Conservation (phyloP, 2,329 filamentous ascomycete species). For the Magnaporthiopsis incrustans region DNA sequence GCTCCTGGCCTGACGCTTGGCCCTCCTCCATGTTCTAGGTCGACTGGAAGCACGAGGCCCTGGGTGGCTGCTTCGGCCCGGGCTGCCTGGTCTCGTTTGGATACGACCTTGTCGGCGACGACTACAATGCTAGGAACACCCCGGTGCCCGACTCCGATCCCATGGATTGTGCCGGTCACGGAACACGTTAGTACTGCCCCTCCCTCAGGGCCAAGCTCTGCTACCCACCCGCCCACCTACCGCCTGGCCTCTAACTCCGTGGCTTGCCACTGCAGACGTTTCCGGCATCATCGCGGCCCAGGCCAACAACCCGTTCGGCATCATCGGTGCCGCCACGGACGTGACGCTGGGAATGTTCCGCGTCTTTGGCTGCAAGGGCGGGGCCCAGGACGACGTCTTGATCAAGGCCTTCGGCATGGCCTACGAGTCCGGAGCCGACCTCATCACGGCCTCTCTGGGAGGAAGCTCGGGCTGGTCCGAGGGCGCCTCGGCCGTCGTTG, state of each 20-base stretch:
- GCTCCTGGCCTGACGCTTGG: background rate
- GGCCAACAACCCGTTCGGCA: conserved; percentile 38
- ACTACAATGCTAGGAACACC: conserved; percentile 31
- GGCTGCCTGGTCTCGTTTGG: conserved; percentile 14
- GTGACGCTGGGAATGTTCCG: conserved; percentile 49
- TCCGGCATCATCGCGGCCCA: conserved; percentile 56
- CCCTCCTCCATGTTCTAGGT: conserved; percentile 22
- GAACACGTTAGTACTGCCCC: conserved; percentile 30
- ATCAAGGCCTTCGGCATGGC: conserved; percentile 53
- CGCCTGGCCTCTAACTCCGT: too few relatives aligned
- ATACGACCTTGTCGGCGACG: conserved; percentile 12
- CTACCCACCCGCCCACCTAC: too few relatives aligned
- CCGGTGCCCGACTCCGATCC: conserved; percentile 41
- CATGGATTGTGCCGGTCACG: conserved; percentile 50
- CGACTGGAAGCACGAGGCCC: conserved; percentile 55
- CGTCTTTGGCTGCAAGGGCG: conserved; percentile 47
- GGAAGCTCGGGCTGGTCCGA: conserved; percentile 42
- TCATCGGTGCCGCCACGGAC: conserved; percentile 48
- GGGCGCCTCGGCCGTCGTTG: conserved; percentile 40
- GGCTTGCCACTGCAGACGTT: conserved; percentile 27
- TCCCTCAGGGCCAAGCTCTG: background rate
- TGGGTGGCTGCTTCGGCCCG: conserved; percentile 24
- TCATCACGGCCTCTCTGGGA: conserved; percentile 50
- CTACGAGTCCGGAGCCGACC: conserved; percentile 49
- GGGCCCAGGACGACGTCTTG: conserved; percentile 45